Base-by-base conservation (phyloP, 148 eudicot species). In the Polygonum aviculare region DNA sequence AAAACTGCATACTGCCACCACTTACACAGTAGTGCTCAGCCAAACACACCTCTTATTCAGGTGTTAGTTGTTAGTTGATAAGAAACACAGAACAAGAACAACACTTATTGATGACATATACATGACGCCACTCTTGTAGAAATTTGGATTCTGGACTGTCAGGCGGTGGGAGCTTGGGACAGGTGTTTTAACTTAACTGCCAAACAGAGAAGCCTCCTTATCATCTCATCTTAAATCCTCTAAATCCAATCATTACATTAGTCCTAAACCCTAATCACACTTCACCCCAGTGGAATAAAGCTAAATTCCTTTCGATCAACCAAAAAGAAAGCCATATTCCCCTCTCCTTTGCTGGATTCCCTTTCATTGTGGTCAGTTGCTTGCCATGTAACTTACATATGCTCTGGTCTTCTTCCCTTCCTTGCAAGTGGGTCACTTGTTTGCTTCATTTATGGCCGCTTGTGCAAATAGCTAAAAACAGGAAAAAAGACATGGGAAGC, bases 401-500 rank as follows among this genome's bases (percentile, higher is more conserved):
- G 54, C 54, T 12, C 54, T n/a, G 15, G 31, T 26, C 31, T 50
- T 50, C 1, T 50, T 4, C 9, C 54, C n/a, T 15, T 16, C 14
- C n/a, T 12, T 50, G 54, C n/a, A 2, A 50, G 47, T 44, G 47
- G 19, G 55, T 15, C 60, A 1, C 60, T 54, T 6, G 26, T 54
- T 54, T 54, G 10, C 60, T 54, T 54, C 22, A 5, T 52, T 52
- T 52, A 16, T 52, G 16, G 22, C 18, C 19, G 60, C 21, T 19
- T 54, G 26, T 54, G 60, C 60, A 54, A 54, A 4, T 54, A 54
- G 60, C 60, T 54, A 8, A 54, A 54, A 54, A 50, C 15, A 50
- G 16, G 12, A 15, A 57, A 22, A 31, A 60, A 11, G 50, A 75
- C n/a, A 83, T 82, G 86, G 79, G 70, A 49, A 67, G 63, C 4